Conservation (phyloP, 1,284 basidiomycete species). For the Dichomitus squalens region DNA sequence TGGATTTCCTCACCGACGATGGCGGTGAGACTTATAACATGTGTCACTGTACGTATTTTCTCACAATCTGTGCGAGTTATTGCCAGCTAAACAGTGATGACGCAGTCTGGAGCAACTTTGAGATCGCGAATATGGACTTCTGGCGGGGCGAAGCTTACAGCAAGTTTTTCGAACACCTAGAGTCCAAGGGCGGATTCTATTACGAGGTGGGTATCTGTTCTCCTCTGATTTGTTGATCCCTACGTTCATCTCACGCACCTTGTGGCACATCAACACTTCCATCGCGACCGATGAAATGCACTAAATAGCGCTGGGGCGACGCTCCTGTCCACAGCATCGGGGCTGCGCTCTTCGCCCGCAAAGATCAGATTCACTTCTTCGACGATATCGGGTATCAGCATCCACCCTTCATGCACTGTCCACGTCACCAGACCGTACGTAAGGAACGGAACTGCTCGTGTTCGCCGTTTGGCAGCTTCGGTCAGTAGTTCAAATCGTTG, state of each 20-base stretch:
- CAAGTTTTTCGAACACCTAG: slow-evolving; percentile 75
- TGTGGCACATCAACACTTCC: slow-evolving; percentile 20
- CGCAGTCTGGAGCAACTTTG: slow-evolving; percentile 78
- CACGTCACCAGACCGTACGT: slow-evolving; percentile 43
- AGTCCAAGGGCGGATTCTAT: slow-evolving; percentile 75
- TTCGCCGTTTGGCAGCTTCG: slow-evolving; percentile 43
- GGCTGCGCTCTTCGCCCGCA: slow-evolving; percentile 62
- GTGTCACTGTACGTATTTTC: slow-evolving; percentile 65
- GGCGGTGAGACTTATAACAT: slow-evolving; percentile 67
- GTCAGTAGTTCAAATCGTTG: slow-evolving; percentile 33
- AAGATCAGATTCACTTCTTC: slow-evolving; percentile 72
- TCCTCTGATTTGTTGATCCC: no score
- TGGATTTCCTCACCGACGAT: slow-evolving; percentile 71
- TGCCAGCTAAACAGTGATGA: no score
- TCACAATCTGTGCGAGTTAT: no score
- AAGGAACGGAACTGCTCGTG: slow-evolving; percentile 48
- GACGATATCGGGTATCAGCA: slow-evolving; percentile 64
- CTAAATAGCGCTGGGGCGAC: slow-evolving; percentile 81
- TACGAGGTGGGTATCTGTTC: slow-evolving; percentile 74
- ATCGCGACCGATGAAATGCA: no score
- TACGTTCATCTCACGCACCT: neutral
- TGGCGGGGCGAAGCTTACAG: slow-evolving; percentile 66
- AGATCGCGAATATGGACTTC: slow-evolving; percentile 72
- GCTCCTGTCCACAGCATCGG: slow-evolving; percentile 82
- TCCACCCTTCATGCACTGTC: slow-evolving; percentile 53